Conservation (phyloP, 495 filamentous ascomycete species). For the Tuber aestivum region DNA sequence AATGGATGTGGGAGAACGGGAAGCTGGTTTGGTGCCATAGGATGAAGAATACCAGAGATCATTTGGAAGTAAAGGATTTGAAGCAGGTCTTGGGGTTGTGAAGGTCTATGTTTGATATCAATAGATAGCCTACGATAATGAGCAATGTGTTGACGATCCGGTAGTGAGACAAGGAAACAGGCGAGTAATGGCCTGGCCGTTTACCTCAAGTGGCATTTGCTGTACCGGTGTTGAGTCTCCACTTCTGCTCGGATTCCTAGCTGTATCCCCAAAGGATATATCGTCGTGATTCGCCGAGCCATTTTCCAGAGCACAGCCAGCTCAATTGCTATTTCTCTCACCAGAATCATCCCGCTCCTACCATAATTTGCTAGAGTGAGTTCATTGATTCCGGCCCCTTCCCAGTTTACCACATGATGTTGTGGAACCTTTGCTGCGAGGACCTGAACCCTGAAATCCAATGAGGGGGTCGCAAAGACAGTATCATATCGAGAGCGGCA, state of each 20-base stretch:
- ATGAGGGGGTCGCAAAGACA: neutral
- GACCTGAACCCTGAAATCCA: neutral
- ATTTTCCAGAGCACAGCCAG: neutral
- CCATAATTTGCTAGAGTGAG: neutral
- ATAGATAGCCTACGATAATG: neutral
- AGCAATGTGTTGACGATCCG: neutral
- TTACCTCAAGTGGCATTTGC: neutral
- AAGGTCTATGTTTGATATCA: neutral
- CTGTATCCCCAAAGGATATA: neutral
- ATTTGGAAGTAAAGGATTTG: constrained; percentile 62
- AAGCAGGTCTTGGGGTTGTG: constrained; percentile 9
- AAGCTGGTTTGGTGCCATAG: constrained; percentile 74
- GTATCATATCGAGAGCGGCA: neutral
- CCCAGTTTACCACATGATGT: neutral
- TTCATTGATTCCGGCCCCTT: neutral
- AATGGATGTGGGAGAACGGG: constrained; percentile 61
- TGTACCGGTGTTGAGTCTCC: neutral
- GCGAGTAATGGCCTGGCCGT: neutral
- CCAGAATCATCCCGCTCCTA: neutral
- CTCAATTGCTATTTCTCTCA: neutral
- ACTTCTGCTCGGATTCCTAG: neutral
- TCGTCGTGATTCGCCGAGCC: neutral
- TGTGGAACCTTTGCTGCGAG: neutral
- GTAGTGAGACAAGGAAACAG: neutral
- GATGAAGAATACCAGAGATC: constrained; percentile 74